Percentiles rank a stretch among this genome's conserved stretches.
phyloP scores from a whole-genome alignment of 2,329 filamentous ascomycete genomes.

The Chaetomium sp. region DNA sequence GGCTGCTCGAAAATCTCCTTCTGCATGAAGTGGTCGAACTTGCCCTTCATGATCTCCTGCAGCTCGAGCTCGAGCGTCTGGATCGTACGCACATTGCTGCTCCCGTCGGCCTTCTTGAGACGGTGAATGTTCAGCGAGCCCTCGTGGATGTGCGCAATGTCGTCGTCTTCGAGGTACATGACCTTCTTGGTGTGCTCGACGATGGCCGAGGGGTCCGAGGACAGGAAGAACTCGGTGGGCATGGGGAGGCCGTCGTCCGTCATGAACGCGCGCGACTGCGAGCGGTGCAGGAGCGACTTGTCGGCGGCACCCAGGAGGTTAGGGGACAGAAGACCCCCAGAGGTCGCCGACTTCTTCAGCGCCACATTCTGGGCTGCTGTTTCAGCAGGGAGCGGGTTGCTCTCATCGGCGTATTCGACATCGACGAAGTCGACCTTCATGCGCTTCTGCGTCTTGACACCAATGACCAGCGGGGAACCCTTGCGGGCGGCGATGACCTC shows the following conservation, averaged over 20 bases:
- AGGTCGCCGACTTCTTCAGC: constrained; percentile 90
- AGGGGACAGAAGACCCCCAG: constrained; percentile 67
- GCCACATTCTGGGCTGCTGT: constrained; percentile 94
- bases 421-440: constrained; percentile 99
- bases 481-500: constrained; percentile 98
- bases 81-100: constrained; percentile 95
- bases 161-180: constrained; percentile 98
- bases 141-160: constrained; percentile 99
- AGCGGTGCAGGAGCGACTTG: constrained; percentile 97
- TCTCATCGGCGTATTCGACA: constrained; percentile 92
- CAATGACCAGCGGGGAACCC: constrained; percentile 95
- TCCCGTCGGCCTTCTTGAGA: constrained; percentile 93
- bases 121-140: constrained; percentile 99
- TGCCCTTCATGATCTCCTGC: constrained; percentile 99
- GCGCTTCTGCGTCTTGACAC: constrained; percentile 94
- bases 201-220: constrained; percentile 96
- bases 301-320: constrained; percentile 83
- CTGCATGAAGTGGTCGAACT: constrained; percentile 99
- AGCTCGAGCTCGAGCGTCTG: constrained; percentile 98
- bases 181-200: constrained; percentile 99
- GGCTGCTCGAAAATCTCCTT: constrained; percentile 99
- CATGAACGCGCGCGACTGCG: constrained; percentile 97
- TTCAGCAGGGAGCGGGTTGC: constrained; percentile 82
- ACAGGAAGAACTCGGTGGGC: constrained; percentile 98
- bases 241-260: constrained; percentile 97